Percentiles rank a stretch among this genome's conserved stretches.
Conservation (phyloP, 371 early-diverging fungal genomes). For the Circinella minor region DNA sequence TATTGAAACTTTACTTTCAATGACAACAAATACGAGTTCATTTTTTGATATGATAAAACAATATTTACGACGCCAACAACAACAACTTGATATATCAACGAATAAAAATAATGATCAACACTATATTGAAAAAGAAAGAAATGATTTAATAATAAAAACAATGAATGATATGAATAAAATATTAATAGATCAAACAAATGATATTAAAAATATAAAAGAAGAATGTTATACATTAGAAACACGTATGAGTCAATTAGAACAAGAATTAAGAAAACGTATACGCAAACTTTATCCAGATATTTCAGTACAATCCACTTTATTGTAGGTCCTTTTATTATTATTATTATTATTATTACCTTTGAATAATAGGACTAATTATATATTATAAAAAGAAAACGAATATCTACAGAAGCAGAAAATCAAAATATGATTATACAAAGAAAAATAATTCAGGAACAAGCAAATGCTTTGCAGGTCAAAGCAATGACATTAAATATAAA, state of each 20-base stretch:
- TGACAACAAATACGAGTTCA: neutral
- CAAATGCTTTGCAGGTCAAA: neutral
- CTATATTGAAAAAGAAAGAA: too few species aligned
- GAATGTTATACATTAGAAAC: neutral
- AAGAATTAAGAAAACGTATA: slow-evolving; percentile 1
- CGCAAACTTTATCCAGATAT: neutral
- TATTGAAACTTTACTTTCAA: neutral
- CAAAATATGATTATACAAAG: neutral
- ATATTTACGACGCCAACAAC: too few species aligned
- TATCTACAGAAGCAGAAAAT: neutral
- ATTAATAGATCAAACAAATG: neutral
- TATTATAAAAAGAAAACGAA: slow-evolving; percentile 2
- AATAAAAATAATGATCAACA: too few species aligned
- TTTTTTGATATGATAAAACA: neutral
- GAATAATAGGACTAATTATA: neutral
- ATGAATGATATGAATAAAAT: neutral
- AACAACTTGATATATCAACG: too few species aligned
- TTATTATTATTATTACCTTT: neutral
- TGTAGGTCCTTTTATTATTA: neutral
- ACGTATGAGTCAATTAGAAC: neutral
- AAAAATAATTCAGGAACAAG: slow-evolving; percentile 5
- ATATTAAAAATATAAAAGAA: neutral
- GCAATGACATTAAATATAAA: neutral
- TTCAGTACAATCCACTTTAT: neutral
- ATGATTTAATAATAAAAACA: neutral